phyloP scores from a whole-genome alignment of 2,329 filamentous ascomycete species.

The Aureobasidium sp. region DNA sequence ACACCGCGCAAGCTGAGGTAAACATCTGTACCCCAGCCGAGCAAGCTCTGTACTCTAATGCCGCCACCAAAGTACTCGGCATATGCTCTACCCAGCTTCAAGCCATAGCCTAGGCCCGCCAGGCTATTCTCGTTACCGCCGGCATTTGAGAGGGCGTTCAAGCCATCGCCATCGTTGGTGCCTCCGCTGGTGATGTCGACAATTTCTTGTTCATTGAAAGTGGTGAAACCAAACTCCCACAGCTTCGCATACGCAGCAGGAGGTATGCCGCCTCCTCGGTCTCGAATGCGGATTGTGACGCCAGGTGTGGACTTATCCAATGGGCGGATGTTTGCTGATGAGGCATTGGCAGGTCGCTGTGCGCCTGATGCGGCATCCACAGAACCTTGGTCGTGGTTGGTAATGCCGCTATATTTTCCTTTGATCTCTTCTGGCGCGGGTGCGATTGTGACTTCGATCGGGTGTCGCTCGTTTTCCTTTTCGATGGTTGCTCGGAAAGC shows the following conservation, averaged over 20 bases:
- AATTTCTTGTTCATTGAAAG: conserved; percentile 64
- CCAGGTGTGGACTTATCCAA: conserved; percentile 55
- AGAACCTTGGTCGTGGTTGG: conserved; percentile 28
- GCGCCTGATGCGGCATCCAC: conserved; percentile 25
- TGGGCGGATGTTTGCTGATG: conserved; percentile 33
- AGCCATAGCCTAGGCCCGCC: conserved; percentile 76
- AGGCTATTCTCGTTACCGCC: conserved; percentile 68
- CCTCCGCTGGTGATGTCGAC: conserved; percentile 39
- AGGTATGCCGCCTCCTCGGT: conserved; percentile 87
- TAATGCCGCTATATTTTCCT: conserved; percentile 19
- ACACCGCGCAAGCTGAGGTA: conserved; percentile 56
- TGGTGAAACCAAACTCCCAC: conserved; percentile 97
- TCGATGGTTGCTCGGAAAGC: conserved; percentile 92
- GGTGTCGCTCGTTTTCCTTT: conserved; percentile 66
- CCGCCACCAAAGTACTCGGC: conserved; percentile 97
- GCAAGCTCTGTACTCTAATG: conserved; percentile 88
- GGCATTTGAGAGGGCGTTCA: conserved; percentile 66
- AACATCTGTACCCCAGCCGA: conserved; percentile 78
- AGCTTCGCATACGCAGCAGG: conserved; percentile 78
- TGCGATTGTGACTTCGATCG: conserved; percentile 87
- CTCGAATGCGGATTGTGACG: conserved; percentile 90
- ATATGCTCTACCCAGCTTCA: conserved; percentile 85
- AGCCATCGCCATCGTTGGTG: conserved; percentile 46
- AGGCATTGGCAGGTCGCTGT: conserved; percentile 17
- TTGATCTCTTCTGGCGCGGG: conserved; percentile 47